A percentile compares a stretch with the other conserved stretches of the same genome.
These are phyloP conservation scores for Paraphaeosphaeria sporulosa DNA, from an alignment of 2,329 filamentous ascomycete species.

Conservation along the genomic window DNA sequence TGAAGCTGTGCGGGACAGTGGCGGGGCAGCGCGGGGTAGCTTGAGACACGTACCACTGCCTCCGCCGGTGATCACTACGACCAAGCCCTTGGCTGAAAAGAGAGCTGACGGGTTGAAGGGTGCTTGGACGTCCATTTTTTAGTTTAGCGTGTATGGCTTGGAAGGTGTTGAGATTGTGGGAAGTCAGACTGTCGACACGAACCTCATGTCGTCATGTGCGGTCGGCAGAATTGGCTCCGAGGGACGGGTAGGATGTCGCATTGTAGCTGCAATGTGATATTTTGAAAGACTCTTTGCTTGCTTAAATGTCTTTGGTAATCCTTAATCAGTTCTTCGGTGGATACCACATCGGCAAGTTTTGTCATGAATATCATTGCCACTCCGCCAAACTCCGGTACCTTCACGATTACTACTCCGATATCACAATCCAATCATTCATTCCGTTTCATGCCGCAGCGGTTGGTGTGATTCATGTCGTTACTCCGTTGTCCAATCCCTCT, in stretches of 20 bases:
- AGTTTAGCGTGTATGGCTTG: neutral
- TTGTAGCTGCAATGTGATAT: neutral
- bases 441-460: too few species aligned
- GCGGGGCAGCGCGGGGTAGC: conserved; percentile 39
- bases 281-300: too few species aligned
- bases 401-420: neutral
- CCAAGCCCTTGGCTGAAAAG: conserved; percentile 51
- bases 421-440: neutral
- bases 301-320: too few species aligned
- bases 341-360: too few species aligned
- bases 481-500: neutral
- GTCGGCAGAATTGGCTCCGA: neutral
- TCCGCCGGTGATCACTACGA: conserved; percentile 53
- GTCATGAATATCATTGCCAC: too few species aligned
- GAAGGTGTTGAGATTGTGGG: neutral
- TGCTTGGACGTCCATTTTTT: conserved; percentile 47
- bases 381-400: neutral
- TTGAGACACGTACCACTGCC: conserved; percentile 46
- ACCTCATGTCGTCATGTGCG: neutral
- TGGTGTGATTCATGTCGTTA: neutral
- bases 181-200: neutral
- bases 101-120: conserved; percentile 43
- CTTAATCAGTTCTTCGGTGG: too few species aligned
- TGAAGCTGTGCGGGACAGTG: neutral
- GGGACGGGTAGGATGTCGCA: neutral